These are phyloP conservation scores for Coprinellus micaceus DNA, from an alignment of 768 basidiomycete genomes.

Conservation along the genomic window DNA sequence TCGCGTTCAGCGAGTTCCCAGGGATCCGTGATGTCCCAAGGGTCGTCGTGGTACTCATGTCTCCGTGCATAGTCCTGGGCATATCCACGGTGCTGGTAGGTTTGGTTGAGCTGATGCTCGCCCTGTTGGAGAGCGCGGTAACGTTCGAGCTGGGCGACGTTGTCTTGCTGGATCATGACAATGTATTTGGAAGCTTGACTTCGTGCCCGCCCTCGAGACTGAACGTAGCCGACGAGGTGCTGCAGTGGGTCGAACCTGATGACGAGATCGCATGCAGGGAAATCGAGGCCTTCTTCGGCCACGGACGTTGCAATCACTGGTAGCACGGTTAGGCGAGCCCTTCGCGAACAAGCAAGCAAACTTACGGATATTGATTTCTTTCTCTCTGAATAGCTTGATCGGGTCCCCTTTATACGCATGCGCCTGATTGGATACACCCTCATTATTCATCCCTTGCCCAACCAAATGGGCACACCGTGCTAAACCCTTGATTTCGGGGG, in stretches of 20 bases:
- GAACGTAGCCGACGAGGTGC: slow-evolving; percentile 84
- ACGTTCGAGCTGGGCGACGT: slow-evolving; percentile 48
- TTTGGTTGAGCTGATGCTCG: slow-evolving; percentile 61
- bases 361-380: slow-evolving; percentile 66
- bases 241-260: slow-evolving; percentile 80
- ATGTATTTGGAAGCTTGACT: slow-evolving; percentile 74
- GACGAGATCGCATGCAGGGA: slow-evolving; percentile 83
- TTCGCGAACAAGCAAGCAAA: slow-evolving; percentile 9
- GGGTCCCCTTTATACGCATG: slow-evolving; percentile 52
- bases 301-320: slow-evolving; percentile 80
- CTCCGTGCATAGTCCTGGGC: slow-evolving; percentile 33
- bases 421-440: slow-evolving; percentile 37
- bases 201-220: slow-evolving; percentile 84
- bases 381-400: slow-evolving; percentile 61
- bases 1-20: slow-evolving; percentile 64
- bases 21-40: slow-evolving; percentile 37
- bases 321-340: slow-evolving; percentile 6
- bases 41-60: slow-evolving; percentile 38
- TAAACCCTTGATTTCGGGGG: slow-evolving; percentile 53
- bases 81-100: slow-evolving; percentile 50
- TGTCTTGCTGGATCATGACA: slow-evolving; percentile 71
- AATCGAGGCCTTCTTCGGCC: slow-evolving; percentile 90
- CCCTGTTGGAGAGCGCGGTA: slow-evolving; percentile 56
- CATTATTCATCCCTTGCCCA: slow-evolving; percentile 56
- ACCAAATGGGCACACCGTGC: slow-evolving; percentile 65